These are phyloP conservation scores for Monosporascus sp. DNA, from an alignment of 2,329 filamentous ascomycete species.

Conservation along the genomic window DNA sequence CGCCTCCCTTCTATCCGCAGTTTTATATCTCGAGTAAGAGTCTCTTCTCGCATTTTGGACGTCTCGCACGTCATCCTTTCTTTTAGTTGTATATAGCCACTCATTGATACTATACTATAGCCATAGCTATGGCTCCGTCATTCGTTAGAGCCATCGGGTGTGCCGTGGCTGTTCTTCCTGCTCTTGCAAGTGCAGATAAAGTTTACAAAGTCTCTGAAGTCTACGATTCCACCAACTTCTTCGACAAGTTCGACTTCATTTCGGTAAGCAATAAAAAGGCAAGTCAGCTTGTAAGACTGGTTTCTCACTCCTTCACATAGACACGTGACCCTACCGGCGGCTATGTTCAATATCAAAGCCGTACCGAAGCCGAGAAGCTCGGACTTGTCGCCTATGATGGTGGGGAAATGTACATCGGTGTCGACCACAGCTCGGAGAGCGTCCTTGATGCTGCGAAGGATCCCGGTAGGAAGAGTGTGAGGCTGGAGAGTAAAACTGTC, in stretches of 20 bases:
- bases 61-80: conserved; percentile 42
- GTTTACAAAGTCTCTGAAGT: conserved; percentile 35
- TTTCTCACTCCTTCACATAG: conserved; percentile 4
- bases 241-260: conserved; percentile 42
- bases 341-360: conserved; percentile 52
- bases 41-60: conserved; percentile 35
- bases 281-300: not conserved
- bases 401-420: conserved; percentile 35
- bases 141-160: conserved; percentile 33
- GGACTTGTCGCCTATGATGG: conserved; percentile 30
- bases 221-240: conserved; percentile 41
- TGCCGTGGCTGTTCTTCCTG: conserved; percentile 32
- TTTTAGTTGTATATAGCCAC: conserved; percentile 22
- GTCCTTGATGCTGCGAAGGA: conserved; percentile 12
- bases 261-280: conserved; percentile 20
- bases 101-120: conserved; percentile 24
- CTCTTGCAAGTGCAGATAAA: conserved; percentile 26
- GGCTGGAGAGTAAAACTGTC: conserved; percentile 56
- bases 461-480: conserved; percentile 50
- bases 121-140: conserved; percentile 36
- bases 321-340: conserved; percentile 57
- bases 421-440: conserved; percentile 28
- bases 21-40: conserved; percentile 23
- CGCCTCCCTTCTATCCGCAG: conserved; percentile 15
- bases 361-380: conserved; percentile 28